Evolutionary conservation across 2,329 filamentous ascomycete species (phyloP).

Genomic region (Aspergillus tanneri): DNA sequence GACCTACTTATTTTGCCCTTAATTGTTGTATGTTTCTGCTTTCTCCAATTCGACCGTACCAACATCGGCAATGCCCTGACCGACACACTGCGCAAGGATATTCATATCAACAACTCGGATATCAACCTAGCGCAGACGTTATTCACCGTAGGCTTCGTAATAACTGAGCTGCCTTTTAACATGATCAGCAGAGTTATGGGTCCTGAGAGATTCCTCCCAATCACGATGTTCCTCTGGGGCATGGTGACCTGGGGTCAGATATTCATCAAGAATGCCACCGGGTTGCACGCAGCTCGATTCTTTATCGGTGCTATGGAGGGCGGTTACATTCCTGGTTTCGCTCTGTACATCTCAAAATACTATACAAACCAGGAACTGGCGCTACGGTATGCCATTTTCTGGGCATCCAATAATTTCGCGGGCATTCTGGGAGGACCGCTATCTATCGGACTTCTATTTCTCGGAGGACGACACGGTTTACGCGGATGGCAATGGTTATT

Average conservation of each 20-base stretch:
- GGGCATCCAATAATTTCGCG: background rate
- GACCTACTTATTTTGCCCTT: constrained; percentile 16
- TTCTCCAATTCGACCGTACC: constrained; percentile 26
- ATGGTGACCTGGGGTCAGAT: constrained; percentile 23
- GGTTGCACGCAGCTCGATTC: constrained; percentile 35
- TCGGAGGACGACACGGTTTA: background rate
- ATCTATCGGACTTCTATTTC: background rate
- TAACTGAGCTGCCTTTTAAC: constrained; percentile 30
- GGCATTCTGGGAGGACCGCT: background rate
- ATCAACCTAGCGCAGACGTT: constrained; percentile 27
- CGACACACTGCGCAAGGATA: constrained; percentile 16
- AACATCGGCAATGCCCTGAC: constrained; percentile 26
- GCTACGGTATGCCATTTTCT: background rate
- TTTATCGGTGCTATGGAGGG: constrained; percentile 49
- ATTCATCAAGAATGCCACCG: constrained; percentile 26
- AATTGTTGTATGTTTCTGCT: constrained; percentile 21
- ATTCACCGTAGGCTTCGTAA: constrained; percentile 27
- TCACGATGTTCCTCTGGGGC: constrained; percentile 23
- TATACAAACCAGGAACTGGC: constrained; percentile 28
- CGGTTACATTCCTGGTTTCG: constrained; percentile 45
- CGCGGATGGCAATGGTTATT: background rate
- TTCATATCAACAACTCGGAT: constrained; percentile 21
- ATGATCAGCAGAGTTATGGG: constrained; percentile 28
- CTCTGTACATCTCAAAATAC: constrained; percentile 26
- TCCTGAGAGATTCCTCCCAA: constrained; percentile 25